phyloP scores from a whole-genome alignment of 2,329 filamentous ascomycete species.

The Metarhizium anisopliae region DNA sequence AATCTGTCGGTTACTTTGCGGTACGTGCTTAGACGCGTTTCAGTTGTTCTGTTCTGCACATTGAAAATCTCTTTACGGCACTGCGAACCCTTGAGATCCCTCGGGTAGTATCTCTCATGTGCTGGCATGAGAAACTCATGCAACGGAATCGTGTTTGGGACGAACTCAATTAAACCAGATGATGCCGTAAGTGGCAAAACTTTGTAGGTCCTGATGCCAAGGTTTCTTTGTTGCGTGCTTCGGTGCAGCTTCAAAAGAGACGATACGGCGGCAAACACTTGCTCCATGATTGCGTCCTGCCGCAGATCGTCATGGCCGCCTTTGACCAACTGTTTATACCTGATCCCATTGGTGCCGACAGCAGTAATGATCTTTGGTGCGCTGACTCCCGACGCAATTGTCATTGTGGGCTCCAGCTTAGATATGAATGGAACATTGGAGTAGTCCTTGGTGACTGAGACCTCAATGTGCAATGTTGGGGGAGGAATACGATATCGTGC shows the following conservation, averaged over 20 bases:
- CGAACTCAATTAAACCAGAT: constrained; percentile 94
- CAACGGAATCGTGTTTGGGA: constrained; percentile 83
- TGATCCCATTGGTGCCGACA: constrained; percentile 64
- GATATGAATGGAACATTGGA: constrained; percentile 63
- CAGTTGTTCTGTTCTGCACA: constrained; percentile 60
- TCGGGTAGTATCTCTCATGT: constrained; percentile 78
- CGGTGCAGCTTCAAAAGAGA: constrained; percentile 80
- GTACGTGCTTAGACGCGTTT: constrained; percentile 65
- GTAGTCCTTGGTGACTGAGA: constrained; percentile 69
- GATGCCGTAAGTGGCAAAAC: constrained; percentile 79
- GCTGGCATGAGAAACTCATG: constrained; percentile 89
- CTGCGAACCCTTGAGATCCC: constrained; percentile 64
- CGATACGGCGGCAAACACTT: constrained; percentile 95
- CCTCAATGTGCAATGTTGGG: constrained; percentile 75
- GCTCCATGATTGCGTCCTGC: constrained; percentile 98
- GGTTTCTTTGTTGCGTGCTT: constrained; percentile 74
- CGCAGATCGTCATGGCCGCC: constrained; percentile 92
- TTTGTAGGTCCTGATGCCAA: constrained; percentile 94
- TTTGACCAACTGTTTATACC: constrained; percentile 89
- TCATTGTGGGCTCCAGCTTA: constrained; percentile 65
- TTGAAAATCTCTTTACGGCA: constrained; percentile 74
- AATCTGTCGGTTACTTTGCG: constrained; percentile 72
- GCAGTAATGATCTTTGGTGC: constrained; percentile 89
- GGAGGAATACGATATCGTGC: constrained; percentile 67
- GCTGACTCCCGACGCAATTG: constrained; percentile 82